phyloP scores from a whole-genome alignment of 768 basidiomycete species.

The Hypholoma sublateritium region DNA sequence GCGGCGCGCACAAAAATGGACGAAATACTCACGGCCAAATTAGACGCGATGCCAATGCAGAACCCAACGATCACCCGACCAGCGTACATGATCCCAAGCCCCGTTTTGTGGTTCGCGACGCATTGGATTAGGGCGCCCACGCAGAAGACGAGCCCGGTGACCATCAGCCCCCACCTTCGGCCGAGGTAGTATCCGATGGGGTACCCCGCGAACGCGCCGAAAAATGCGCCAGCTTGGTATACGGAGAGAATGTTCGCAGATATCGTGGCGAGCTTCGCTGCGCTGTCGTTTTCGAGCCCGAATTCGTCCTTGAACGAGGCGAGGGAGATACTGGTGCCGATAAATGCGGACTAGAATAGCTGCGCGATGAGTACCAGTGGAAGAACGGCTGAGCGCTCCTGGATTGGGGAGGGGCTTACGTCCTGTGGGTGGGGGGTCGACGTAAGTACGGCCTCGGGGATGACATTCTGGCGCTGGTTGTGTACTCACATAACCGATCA shows the following conservation, averaged over 20 bases:
- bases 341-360: slow-evolving; percentile 41
- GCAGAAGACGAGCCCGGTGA: slow-evolving; percentile 35
- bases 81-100: slow-evolving; percentile 38
- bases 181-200: slow-evolving; percentile 39
- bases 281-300: slow-evolving; percentile 30
- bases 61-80: slow-evolving; percentile 43
- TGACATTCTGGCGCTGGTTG: neutral
- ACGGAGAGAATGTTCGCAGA: slow-evolving; percentile 46
- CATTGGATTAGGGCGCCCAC: slow-evolving; percentile 40
- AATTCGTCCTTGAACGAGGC: slow-evolving; percentile 45
- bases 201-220: slow-evolving; percentile 36
- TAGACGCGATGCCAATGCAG: slow-evolving; percentile 30
- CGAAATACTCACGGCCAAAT: slow-evolving; percentile 3
- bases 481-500: slow-evolving; percentile 32
- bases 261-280: slow-evolving; percentile 19
- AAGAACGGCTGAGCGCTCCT: no score
- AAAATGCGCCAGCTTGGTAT: slow-evolving; percentile 46
- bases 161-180: slow-evolving; percentile 32
- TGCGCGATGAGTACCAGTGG: neutral
- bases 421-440: neutral
- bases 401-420: neutral
- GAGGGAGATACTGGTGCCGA: slow-evolving; percentile 43
- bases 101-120: slow-evolving; percentile 24
- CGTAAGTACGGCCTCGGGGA: neutral
- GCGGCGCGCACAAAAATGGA: no score